Percentiles rank a stretch among this genome's conserved stretches.
phyloP scores from a whole-genome alignment of 2,329 filamentous ascomycete species.

The Alternaria gansuensis region DNA sequence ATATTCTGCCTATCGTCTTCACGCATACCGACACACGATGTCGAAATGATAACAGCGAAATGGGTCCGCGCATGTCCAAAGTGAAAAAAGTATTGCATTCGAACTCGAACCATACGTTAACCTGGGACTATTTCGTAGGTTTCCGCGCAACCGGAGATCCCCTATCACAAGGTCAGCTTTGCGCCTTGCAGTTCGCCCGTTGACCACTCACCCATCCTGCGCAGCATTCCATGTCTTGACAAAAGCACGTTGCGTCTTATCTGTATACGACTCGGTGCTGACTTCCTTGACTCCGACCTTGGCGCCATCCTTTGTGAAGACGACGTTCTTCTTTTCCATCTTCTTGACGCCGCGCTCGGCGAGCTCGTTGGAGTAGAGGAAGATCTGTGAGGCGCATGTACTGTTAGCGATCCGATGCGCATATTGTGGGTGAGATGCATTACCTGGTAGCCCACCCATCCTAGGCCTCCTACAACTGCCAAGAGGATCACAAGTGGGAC shows the following conservation, averaged over 20 bases:
- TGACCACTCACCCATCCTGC: slow-evolving; percentile 30
- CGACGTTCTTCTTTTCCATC: slow-evolving; percentile 78
- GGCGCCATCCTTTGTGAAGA: slow-evolving; percentile 78
- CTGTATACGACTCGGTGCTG: slow-evolving; percentile 74
- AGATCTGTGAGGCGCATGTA: slow-evolving; percentile 58
- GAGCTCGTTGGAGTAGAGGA: slow-evolving; percentile 72
- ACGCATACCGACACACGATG: neutral
- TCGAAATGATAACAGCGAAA: neutral
- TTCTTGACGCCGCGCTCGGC: slow-evolving; percentile 70
- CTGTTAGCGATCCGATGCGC: slow-evolving; percentile 15
- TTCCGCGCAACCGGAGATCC: slow-evolving; percentile 6
- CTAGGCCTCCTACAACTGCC: slow-evolving; percentile 64
- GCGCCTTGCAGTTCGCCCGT: neutral
- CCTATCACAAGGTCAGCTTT: slow-evolving; percentile 1
- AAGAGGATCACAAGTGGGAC: slow-evolving; percentile 73
- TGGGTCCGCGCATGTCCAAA: neutral
- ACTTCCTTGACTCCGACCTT: slow-evolving; percentile 75
- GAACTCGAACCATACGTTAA: neutral
- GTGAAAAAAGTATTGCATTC: slow-evolving; percentile 5
- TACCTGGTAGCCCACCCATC: slow-evolving; percentile 73
- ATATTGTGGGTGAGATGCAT: neutral
- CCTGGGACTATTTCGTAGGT: neutral
- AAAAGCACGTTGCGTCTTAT: slow-evolving; percentile 71
- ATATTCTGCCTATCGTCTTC: neutral
- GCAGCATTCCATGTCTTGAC: slow-evolving; percentile 61